phyloP scores from a whole-genome alignment of 2,329 filamentous ascomycete species.

The Colletotrichum eremochloae region DNA sequence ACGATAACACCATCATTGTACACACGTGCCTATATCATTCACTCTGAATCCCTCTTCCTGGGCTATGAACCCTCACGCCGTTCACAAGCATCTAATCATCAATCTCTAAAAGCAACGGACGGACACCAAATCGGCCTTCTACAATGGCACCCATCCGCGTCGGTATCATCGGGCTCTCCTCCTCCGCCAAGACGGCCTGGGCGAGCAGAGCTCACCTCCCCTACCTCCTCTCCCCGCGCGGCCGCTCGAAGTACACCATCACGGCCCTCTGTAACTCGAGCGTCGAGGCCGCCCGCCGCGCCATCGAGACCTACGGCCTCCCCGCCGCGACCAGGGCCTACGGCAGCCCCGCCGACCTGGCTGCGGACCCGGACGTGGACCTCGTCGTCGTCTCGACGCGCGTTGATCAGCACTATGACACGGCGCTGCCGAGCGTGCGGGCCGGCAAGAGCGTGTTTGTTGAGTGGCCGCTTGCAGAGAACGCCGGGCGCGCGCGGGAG shows the following conservation, averaged over 20 bases:
- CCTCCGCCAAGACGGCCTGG: constrained; percentile 66
- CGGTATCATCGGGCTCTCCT: constrained; percentile 71
- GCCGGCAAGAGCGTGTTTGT: constrained; percentile 68
- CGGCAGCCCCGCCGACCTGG: constrained; percentile 62
- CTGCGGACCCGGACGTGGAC: constrained; percentile 64
- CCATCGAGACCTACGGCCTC: constrained; percentile 60
- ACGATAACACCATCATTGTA: constrained; percentile 6
- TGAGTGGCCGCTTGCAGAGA: constrained; percentile 70
- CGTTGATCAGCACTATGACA: constrained; percentile 65
- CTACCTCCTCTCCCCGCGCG: constrained; percentile 65
- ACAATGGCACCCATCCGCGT: constrained; percentile 59
- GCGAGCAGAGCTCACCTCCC: constrained; percentile 69
- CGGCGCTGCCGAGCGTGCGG: constrained; percentile 60
- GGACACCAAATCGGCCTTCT: not conserved
- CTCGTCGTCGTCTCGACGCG: constrained; percentile 68
- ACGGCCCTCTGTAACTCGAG: constrained; percentile 67
- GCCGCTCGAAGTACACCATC: constrained; percentile 59
- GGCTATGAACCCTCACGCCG: too few relatives aligned
- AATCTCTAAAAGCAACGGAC: not conserved
- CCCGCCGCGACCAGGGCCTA: constrained; percentile 60
- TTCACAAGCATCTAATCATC: not conserved
- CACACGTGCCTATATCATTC: not conserved
- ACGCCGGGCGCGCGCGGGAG: constrained; percentile 55
- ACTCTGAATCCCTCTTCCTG: not conserved
- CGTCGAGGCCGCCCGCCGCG: constrained; percentile 57